Evolutionary conservation across 768 basidiomycete genomes (phyloP).

Genomic region (Neoboletus magnificus): DNA sequence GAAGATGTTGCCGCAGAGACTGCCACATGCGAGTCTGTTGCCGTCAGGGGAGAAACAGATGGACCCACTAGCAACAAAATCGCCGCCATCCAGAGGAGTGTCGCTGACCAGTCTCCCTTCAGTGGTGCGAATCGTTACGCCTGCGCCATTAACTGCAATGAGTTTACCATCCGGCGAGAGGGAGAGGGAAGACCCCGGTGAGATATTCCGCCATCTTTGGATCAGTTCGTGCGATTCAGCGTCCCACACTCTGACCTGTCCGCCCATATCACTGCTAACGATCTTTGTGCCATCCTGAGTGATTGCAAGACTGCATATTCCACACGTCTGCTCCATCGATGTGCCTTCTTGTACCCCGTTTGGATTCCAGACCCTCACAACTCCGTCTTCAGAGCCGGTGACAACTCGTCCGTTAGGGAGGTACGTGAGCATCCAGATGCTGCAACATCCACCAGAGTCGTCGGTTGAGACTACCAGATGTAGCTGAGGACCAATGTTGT

Average conservation of each 20-base stretch:
- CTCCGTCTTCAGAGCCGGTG: background rate
- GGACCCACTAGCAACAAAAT: no score
- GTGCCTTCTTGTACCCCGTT: no score
- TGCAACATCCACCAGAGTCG: no score
- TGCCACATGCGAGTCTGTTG: no score
- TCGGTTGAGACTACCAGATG: background rate
- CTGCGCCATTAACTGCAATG: background rate
- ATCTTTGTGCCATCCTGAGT: background rate
- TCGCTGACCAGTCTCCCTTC: background rate
- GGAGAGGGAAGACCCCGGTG: background rate
- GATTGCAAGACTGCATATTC: background rate
- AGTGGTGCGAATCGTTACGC: background rate
- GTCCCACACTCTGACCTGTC: no score
- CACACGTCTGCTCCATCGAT: background rate
- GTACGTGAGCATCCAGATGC: background rate
- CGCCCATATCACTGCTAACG: no score
- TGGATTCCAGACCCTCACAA: no score
- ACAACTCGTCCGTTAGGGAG: slow-evolving; percentile 4
- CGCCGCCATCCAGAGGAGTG: no score
- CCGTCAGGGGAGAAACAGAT: no score
- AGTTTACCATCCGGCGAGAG: slow-evolving; percentile 3
- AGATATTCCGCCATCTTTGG: slow-evolving; percentile 3
- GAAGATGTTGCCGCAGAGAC: no score
- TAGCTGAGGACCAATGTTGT: background rate
- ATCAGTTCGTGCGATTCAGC: background rate